Evolutionary conservation across 495 filamentous ascomycete genomes (phyloP).

Genomic region (Xylaria curta): DNA sequence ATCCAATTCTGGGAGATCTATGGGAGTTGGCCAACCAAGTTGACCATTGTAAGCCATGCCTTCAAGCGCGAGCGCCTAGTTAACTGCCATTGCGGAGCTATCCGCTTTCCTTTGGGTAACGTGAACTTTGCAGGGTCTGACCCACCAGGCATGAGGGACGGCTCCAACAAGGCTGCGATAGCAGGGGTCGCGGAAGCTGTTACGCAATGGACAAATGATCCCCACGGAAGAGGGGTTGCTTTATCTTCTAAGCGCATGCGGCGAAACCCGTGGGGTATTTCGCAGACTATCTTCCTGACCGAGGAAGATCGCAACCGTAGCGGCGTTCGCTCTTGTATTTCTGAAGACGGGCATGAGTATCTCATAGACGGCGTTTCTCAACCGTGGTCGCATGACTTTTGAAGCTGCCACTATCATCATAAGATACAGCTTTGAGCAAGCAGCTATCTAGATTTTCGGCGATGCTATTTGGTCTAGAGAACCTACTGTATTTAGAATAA

Average conservation of each 20-base stretch:
- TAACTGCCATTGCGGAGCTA: conserved; percentile 69
- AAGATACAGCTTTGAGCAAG: conserved; percentile 4
- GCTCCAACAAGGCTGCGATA: conserved; percentile 44
- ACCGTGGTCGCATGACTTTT: conserved; percentile 41
- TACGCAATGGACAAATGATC: conserved; percentile 56
- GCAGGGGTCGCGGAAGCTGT: conserved; percentile 49
- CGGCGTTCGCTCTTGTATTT: conserved; percentile 37
- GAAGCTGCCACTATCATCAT: background rate
- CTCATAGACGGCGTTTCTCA: conserved; percentile 41
- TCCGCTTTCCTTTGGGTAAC: conserved; percentile 58
- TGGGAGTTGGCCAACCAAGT: conserved; percentile 53
- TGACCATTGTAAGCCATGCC: conserved; percentile 75
- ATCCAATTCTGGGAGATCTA: conserved; percentile 60
- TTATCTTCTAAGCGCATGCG: conserved; percentile 54
- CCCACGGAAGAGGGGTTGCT: conserved; percentile 52
- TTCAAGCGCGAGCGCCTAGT: conserved; percentile 76
- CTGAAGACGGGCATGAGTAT: conserved; percentile 40
- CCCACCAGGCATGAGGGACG: conserved; percentile 58
- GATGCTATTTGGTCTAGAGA: conserved; percentile 29
- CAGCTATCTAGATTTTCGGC: conserved; percentile 32
- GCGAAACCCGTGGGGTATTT: conserved; percentile 56
- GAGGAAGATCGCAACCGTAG: conserved; percentile 45
- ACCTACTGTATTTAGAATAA: conserved; percentile 62
- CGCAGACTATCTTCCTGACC: conserved; percentile 46
- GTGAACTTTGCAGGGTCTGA: conserved; percentile 71